These are phyloP conservation scores for Cucurbita pepo DNA, from an alignment of 306 rosid genomes.

Conservation along the genomic window DNA sequence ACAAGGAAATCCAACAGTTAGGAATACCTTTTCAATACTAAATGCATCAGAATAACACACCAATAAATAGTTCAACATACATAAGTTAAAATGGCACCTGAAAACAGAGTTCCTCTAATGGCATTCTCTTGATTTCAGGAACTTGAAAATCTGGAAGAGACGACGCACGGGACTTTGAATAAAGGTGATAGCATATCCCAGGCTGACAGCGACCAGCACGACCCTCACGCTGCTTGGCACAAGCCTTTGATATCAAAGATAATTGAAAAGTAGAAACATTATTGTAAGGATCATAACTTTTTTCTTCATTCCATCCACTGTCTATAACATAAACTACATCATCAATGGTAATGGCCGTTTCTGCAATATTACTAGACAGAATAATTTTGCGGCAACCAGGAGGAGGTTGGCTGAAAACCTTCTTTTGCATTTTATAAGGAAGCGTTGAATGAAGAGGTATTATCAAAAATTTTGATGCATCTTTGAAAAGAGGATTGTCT, in stretches of 20 bases:
- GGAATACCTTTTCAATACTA: background rate
- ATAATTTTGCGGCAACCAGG: constrained; percentile 78
- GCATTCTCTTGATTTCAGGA: constrained; percentile 92
- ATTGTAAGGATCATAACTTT: constrained; percentile 74
- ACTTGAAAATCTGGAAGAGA: constrained; percentile 63
- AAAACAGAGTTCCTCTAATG: constrained; percentile 83
- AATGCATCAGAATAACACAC: background rate
- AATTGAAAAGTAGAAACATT: constrained; percentile 84
- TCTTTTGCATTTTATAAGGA: constrained; percentile 63
- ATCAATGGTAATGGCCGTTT: constrained; percentile 89
- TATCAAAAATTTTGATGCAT: constrained; percentile 31
- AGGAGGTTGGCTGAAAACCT: constrained; percentile 50
- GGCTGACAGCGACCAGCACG: constrained; percentile 99
- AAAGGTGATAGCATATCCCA: constrained; percentile 88
- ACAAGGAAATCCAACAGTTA: background rate
- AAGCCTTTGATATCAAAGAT: constrained; percentile 94
- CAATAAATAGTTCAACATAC: background rate
- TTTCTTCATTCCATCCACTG: constrained; percentile 86
- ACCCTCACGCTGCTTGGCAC: constrained; percentile 92
- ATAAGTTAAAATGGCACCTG: constrained; percentile 43
- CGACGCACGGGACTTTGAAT: constrained; percentile 46
- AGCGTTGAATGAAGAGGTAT: constrained; percentile 77
- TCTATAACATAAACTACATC: constrained; percentile 87
- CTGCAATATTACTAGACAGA: constrained; percentile 89
- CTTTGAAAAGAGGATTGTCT: constrained; percentile 35